Percentiles rank a stretch among this genome's conserved stretches.
Evolutionary conservation across 805 yeast genomes (phyloP).

Genomic region (Wickerhamomyces strasburgensis): DNA sequence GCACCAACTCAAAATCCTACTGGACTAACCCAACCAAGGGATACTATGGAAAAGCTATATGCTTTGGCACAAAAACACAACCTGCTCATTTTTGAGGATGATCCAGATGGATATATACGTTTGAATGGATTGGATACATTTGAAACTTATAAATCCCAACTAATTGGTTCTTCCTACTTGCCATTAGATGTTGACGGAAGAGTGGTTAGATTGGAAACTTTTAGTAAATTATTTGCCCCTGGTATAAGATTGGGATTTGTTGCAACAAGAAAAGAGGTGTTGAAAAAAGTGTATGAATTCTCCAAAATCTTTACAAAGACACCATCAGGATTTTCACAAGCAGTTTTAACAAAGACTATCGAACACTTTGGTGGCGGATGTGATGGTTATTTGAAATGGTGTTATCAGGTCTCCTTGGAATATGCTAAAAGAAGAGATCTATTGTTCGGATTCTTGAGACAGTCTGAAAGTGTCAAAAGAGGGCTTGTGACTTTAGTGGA

Average conservation of each 20-base stretch:
- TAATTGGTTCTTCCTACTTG: slow-evolving; percentile 38
- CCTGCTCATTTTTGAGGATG: slow-evolving; percentile 60
- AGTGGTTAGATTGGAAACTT: slow-evolving; percentile 71
- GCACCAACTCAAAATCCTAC: slow-evolving; percentile 67
- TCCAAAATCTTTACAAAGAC: slow-evolving; percentile 67
- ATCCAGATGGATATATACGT: slow-evolving; percentile 69
- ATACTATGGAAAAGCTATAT: slow-evolving; percentile 43
- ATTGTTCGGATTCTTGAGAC: slow-evolving; percentile 29
- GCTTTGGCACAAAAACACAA: slow-evolving; percentile 49
- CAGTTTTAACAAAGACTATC: slow-evolving; percentile 49
- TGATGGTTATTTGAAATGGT: slow-evolving; percentile 66
- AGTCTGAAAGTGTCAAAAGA: slow-evolving; percentile 36
- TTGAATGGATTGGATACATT: slow-evolving; percentile 25
- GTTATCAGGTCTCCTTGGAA: slow-evolving; percentile 40
- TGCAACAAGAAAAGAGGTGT: slow-evolving; percentile 51
- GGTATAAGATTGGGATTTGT: slow-evolving; percentile 74
- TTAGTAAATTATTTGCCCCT: slow-evolving; percentile 74
- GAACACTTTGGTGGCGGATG: slow-evolving; percentile 65
- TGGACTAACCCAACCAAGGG: slow-evolving; percentile 49
- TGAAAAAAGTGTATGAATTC: slow-evolving; percentile 46
- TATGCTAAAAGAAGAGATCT: slow-evolving; percentile 41
- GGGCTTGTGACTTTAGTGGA: slow-evolving; percentile 40
- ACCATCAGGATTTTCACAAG: slow-evolving; percentile 67
- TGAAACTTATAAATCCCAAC: slow-evolving; percentile 29
- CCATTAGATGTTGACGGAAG: slow-evolving; percentile 68